Base-by-base conservation (phyloP, 108 stramenopile genomes). In the Nitzschia inconspicua region DNA sequence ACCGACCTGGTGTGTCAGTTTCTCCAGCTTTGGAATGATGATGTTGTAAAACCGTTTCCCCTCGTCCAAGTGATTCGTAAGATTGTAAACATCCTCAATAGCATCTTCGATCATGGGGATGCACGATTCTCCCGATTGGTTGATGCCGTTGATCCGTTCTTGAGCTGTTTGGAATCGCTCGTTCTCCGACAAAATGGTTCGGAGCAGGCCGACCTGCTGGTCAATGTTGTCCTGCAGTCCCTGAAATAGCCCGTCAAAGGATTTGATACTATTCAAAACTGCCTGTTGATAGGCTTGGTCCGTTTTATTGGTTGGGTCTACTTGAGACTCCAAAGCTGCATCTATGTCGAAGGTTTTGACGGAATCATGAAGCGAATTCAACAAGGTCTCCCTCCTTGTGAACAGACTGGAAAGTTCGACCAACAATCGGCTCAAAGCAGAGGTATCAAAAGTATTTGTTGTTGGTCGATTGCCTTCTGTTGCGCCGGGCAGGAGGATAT, bases 21-120 rank as follows among this genome's bases (percentile, higher is more conserved):
- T 54, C 3, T 76, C 63, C 28, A 83, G 47, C 46, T 77, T 83
- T 39, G 77, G 77, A 39, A 69, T 60, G 37, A 83, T 51, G 20
- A 56, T 47, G 20, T 73, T 47, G 59, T 83, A 83, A 50, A 82
- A 83, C 19, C 34, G 48, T 29, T 76, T 68, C 3, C 82, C 82
- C 49, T 83, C 77, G 30, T 72, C 46, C 56, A 78, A 53, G 60
- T 83, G 75, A 13, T 57, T 72, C n/a, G 77, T 47, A 5, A 83
- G 36, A 19, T 69, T 47, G 10, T 83, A 67, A 34, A 83, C 59
- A 55, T 83, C 75, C 22, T 73, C 78, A 26, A 83, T 47, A 3
- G 82, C 82, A 49, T 76, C 82, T 73, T 83, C 82, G 2, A 83
- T 60, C 75, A 75, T 68, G 14, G 43, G 53, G 27, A 83, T 76